phyloP scores from a whole-genome alignment of 257 asterid genomes.

The Solanum tacnaense region DNA sequence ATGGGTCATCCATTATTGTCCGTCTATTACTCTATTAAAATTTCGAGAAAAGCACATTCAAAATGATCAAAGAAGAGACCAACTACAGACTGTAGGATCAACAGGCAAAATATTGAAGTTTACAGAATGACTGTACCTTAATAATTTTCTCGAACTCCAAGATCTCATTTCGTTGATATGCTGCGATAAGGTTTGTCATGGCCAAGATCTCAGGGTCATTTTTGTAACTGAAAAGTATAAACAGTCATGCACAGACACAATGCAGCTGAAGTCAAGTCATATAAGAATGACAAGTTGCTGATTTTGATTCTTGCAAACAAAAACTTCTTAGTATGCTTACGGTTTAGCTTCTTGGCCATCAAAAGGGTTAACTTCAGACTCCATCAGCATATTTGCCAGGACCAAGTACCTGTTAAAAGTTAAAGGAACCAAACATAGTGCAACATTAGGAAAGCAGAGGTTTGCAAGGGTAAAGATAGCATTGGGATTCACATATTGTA shows the following conservation, averaged over 20 bases:
- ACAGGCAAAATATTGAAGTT: neutral
- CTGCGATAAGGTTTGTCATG: constrained; percentile 94
- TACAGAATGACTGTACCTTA: constrained; percentile 37
- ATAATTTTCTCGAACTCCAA: constrained; percentile 92
- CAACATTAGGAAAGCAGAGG: neutral
- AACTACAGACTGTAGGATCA: neutral
- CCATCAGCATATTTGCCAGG: constrained; percentile 98
- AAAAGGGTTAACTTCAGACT: constrained; percentile 94
- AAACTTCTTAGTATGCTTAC: constrained; percentile 12
- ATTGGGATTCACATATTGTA: neutral
- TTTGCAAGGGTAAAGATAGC: neutral
- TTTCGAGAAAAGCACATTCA: neutral
- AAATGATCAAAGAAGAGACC: neutral
- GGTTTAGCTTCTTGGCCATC: constrained; percentile 99
- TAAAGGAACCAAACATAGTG: neutral
- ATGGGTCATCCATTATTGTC: constrained; percentile 96
- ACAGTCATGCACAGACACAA: neutral
- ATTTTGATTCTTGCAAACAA: neutral
- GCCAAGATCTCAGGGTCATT: constrained; percentile 96
- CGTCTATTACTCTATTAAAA: constrained; percentile 77
- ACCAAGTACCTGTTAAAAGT: constrained; percentile 55
- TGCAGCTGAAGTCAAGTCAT: neutral
- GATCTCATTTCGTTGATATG: constrained; percentile 93
- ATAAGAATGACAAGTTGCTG: neutral
- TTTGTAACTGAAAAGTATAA: constrained; percentile 48